These are phyloP conservation scores for Glycyrrhiza uralensis DNA, from an alignment of 306 rosid genomes.

Conservation along the genomic window DNA sequence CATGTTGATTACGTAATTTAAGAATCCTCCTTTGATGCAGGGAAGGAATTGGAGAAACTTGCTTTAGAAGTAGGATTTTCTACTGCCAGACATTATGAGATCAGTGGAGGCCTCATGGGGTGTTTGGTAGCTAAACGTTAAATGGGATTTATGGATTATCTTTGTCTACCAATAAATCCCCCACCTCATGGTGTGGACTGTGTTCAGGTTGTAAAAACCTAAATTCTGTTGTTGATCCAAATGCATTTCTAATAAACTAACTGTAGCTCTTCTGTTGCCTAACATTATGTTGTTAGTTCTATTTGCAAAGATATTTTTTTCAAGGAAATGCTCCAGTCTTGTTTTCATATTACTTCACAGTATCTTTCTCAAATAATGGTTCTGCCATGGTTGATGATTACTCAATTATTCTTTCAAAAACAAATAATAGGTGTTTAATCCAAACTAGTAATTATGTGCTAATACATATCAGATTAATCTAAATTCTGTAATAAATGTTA, in stretches of 20 bases:
- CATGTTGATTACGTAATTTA: slow-evolving; percentile 18
- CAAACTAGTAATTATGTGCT: neutral
- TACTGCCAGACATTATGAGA: slow-evolving; percentile 66
- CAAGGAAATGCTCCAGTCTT: neutral
- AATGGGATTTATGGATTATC: slow-evolving; percentile 6
- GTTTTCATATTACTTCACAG: slow-evolving; percentile 8
- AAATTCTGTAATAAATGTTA: neutral
- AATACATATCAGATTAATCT: neutral
- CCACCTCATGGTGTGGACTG: neutral
- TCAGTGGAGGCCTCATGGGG: slow-evolving; percentile 86
- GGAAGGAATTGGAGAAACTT: slow-evolving; percentile 77
- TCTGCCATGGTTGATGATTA: slow-evolving; percentile 6
- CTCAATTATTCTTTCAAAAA: neutral
- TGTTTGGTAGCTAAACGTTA: slow-evolving; percentile 74
- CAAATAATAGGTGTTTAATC: neutral
- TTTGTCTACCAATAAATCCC: neutral
- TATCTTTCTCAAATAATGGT: neutral
- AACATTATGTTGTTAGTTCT: neutral
- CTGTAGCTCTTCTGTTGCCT: neutral
- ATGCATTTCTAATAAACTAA: neutral
- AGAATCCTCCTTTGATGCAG: slow-evolving; percentile 42
- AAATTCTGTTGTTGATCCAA: neutral
- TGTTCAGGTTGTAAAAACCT: slow-evolving; percentile 16
- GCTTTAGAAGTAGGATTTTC: slow-evolving; percentile 85
- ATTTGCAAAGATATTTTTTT: slow-evolving; percentile 5